Conservation (phyloP, 345 rosid species). For the Psidium guajava region DNA sequence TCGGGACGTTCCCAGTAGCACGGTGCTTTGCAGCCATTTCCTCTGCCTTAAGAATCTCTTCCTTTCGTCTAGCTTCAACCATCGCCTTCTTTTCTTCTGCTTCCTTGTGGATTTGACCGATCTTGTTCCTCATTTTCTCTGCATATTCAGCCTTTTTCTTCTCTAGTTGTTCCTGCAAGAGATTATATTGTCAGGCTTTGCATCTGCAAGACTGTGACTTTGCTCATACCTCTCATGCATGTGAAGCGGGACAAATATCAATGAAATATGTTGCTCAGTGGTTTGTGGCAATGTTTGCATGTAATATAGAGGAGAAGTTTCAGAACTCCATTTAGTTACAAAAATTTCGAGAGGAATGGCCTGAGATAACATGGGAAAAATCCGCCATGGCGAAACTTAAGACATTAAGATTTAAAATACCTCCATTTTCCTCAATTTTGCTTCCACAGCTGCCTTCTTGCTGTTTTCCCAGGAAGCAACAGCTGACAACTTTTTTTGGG, state of each 20-base stretch:
- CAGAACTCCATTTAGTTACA: background rate
- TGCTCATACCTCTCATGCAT: background rate
- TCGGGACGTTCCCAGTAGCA: slow-evolving; percentile 72
- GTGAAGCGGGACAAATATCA: background rate
- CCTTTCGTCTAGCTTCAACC: slow-evolving; percentile 68
- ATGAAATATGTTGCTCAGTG: background rate
- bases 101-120: slow-evolving; percentile 52
- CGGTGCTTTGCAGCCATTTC: slow-evolving; percentile 80
- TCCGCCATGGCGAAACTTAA: background rate
- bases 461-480: slow-evolving; percentile 82
- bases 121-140: slow-evolving; percentile 72
- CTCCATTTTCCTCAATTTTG: slow-evolving; percentile 65
- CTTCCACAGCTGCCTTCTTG: slow-evolving; percentile 71
- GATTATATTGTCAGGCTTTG: background rate
- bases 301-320: background rate
- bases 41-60: slow-evolving; percentile 78
- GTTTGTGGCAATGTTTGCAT: background rate
- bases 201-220: background rate
- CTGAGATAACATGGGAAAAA: background rate
- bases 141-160: slow-evolving; percentile 73
- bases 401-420: slow-evolving; percentile 12
- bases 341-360: background rate
- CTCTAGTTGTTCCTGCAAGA: slow-evolving; percentile 66
- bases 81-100: slow-evolving; percentile 87
- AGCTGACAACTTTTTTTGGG: slow-evolving; percentile 63